phyloP scores from a whole-genome alignment of 148 eudicot genomes.

The Suaeda aralocaspica region DNA sequence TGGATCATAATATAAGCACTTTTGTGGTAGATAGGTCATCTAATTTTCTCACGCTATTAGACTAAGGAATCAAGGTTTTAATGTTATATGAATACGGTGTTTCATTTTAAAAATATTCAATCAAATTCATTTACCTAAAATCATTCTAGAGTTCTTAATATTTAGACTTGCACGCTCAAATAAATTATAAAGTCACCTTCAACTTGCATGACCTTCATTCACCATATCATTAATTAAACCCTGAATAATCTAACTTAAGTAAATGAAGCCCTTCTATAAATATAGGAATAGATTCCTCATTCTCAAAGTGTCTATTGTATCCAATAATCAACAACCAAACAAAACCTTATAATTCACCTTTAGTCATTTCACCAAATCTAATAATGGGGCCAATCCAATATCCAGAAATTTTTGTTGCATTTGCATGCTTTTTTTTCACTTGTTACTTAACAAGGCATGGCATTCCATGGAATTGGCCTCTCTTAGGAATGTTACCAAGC shows the following conservation, averaged over 20 bases:
- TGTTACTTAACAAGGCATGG: slow-evolving; percentile 34
- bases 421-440: slow-evolving; percentile 28
- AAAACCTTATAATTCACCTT: no score
- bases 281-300: not conserved
- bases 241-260: no score
- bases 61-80: not conserved
- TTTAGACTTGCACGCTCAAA: not conserved
- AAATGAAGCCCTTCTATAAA: slow-evolving; percentile 13
- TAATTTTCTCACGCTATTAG: not conserved
- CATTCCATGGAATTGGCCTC: slow-evolving; percentile 31
- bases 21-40: slow-evolving; percentile 13
- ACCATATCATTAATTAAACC: not conserved
- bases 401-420: slow-evolving; percentile 28
- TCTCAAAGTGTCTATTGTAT: no score
- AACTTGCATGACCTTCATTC: slow-evolving; percentile 2
- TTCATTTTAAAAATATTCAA: not conserved
- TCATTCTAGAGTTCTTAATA: not conserved
- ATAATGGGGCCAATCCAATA: slow-evolving; percentile 24
- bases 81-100: not conserved
- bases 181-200: not conserved
- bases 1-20: not conserved
- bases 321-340: no score
- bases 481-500: slow-evolving; percentile 32
- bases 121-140: slow-evolving; percentile 1
- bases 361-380: not conserved